These are phyloP conservation scores for Davidsoniella australis DNA, from an alignment of 2,329 filamentous ascomycete species.

Conservation along the genomic window DNA sequence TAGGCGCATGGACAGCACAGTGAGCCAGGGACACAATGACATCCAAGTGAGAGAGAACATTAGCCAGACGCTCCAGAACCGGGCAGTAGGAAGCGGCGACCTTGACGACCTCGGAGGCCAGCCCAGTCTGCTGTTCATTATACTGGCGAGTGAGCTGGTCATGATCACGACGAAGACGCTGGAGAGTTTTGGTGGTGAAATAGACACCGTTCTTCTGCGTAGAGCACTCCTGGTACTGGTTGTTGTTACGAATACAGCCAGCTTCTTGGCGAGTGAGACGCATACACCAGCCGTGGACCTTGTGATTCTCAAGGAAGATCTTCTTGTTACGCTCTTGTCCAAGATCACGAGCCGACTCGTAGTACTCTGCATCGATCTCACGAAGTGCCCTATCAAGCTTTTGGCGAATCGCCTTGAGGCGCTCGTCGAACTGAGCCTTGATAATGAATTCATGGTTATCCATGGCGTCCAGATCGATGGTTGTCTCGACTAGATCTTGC, in stretches of 20 bases:
- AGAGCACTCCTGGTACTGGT: slow-evolving; percentile 79
- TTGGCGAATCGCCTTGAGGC: slow-evolving; percentile 70
- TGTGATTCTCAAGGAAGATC: slow-evolving; percentile 91
- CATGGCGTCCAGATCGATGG: slow-evolving; percentile 84
- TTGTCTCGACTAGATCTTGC: slow-evolving; percentile 97
- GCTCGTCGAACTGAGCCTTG: slow-evolving; percentile 93
- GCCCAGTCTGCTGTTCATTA: slow-evolving; percentile 78
- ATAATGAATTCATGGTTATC: slow-evolving; percentile 98
- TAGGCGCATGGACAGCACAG: slow-evolving; percentile 80
- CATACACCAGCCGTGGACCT: slow-evolving; percentile 92
- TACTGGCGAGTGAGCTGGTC: slow-evolving; percentile 91
- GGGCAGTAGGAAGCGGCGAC: slow-evolving; percentile 92
- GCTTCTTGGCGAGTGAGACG: slow-evolving; percentile 81
- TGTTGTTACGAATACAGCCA: slow-evolving; percentile 81
- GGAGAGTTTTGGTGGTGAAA: slow-evolving; percentile 76
- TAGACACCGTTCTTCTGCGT: slow-evolving; percentile 99
- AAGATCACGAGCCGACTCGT: slow-evolving; percentile 59
- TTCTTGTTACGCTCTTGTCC: slow-evolving; percentile 95
- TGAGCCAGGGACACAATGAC: slow-evolving; percentile 91
- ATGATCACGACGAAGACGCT: slow-evolving; percentile 70
- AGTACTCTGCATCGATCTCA: slow-evolving; percentile 73
- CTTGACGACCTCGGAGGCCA: slow-evolving; percentile 81
- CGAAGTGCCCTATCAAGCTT: slow-evolving; percentile 71
- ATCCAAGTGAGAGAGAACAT: slow-evolving; percentile 79
- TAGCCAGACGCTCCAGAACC: slow-evolving; percentile 75